These are phyloP conservation scores for Dendrobium catenatum DNA, from an alignment of 106 monocot species.

Conservation along the genomic window DNA sequence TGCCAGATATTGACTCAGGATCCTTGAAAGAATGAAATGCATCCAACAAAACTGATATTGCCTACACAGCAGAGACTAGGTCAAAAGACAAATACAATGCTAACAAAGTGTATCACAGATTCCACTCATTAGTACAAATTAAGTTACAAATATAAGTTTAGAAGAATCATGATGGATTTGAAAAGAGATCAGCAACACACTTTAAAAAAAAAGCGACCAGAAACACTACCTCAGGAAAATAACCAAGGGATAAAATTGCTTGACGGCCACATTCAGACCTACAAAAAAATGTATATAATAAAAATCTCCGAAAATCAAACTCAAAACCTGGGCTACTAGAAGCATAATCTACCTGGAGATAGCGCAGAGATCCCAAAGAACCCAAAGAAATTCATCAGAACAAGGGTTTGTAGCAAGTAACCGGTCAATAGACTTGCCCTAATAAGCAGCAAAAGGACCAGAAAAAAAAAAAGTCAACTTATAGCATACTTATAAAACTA, in stretches of 20 bases:
- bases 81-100: not conserved
- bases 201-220: too few relatives aligned
- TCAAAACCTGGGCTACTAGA: not conserved
- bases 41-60: slow-evolving; percentile 61
- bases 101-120: not conserved
- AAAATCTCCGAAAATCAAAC: slow-evolving; percentile 1
- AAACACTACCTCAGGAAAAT: slow-evolving; percentile 73
- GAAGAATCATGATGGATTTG: not conserved
- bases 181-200: not conserved
- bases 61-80: slow-evolving; percentile 30
- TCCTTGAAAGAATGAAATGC: slow-evolving; percentile 71
- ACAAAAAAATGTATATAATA: slow-evolving; percentile 15
- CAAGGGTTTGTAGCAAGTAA: slow-evolving; percentile 50
- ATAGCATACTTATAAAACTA: not conserved
- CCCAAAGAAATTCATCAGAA: slow-evolving; percentile 87
- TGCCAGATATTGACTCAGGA: slow-evolving; percentile 31
- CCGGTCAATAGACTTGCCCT: slow-evolving; percentile 72
- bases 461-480: not conserved
- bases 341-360: slow-evolving; percentile 66
- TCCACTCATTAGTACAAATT: not conserved
- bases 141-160: not conserved
- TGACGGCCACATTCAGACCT: slow-evolving; percentile 92
- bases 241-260: slow-evolving; percentile 59
- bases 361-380: slow-evolving; percentile 91
- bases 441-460: not conserved